Evolutionary conservation across 192 early-diverging fungal species (phyloP).

Genomic region (Anaeromyces robustus): DNA sequence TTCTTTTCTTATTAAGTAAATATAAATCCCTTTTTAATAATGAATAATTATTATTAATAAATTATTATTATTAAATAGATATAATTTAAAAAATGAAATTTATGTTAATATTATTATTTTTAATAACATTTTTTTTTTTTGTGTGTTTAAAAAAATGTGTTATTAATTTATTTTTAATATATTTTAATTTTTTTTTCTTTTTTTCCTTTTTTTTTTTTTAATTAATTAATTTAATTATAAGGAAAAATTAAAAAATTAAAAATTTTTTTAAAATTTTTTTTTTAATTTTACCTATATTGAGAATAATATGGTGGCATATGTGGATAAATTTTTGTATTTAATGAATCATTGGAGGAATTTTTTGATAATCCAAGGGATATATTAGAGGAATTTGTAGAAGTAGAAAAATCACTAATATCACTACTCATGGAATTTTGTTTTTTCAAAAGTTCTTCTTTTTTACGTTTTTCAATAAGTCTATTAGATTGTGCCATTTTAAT

Average conservation of each 20-base stretch:
- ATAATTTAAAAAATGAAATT: too few species aligned
- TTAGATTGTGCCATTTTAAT: slow-evolving; percentile 5
- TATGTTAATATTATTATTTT: too few species aligned
- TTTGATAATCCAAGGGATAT: not conserved
- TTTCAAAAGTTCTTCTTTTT: not conserved
- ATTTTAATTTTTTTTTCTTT: too few species aligned
- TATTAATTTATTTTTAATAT: too few species aligned
- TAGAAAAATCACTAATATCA: not conserved
- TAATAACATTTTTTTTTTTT: too few species aligned
- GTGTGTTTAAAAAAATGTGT: too few species aligned
- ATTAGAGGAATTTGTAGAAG: not conserved
- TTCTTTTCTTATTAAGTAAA: not conserved
- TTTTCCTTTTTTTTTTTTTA: too few species aligned
- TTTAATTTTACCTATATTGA: slow-evolving; percentile 16
- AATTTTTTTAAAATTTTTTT: too few species aligned
- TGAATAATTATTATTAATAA: too few species aligned
- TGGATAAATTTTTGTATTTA: slow-evolving; percentile 2
- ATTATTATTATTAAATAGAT: too few species aligned
- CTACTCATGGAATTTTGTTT: slow-evolving; percentile 12
- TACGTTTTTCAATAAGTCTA: slow-evolving; percentile 1
- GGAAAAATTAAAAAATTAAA: too few species aligned
- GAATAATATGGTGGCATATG: slow-evolving; percentile 31
- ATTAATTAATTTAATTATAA: too few species aligned
- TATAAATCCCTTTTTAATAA: not conserved
- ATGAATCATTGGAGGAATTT: not conserved